Conservation (phyloP, 2,329 filamentous ascomycete genomes). For the Phialophora macrospora region DNA sequence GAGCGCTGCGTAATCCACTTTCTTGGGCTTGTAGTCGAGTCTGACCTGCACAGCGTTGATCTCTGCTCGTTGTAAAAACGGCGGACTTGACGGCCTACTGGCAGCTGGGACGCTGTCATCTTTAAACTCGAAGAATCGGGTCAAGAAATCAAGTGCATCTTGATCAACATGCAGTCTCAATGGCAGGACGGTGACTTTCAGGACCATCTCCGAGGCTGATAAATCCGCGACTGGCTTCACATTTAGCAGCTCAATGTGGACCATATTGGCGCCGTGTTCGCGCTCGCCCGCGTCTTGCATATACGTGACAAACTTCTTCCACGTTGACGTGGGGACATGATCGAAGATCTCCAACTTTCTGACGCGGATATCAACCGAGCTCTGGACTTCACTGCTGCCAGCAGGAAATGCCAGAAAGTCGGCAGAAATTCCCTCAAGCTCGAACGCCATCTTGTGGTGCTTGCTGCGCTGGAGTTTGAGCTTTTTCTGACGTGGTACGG, state of each 20-base stretch:
- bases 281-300: conserved; percentile 84
- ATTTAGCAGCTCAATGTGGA: conserved; percentile 84
- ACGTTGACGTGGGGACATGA: conserved; percentile 91
- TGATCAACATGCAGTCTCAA: conserved; percentile 94
- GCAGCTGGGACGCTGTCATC: conserved; percentile 66
- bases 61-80: conserved; percentile 89
- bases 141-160: conserved; percentile 95
- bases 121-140: conserved; percentile 97
- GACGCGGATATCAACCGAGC: conserved; percentile 82
- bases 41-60: conserved; percentile 81
- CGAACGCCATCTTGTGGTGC: conserved; percentile 93
- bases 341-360: conserved; percentile 89
- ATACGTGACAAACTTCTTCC: conserved; percentile 97
- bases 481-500: conserved; percentile 56
- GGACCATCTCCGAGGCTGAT: conserved; percentile 84
- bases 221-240: conserved; percentile 84
- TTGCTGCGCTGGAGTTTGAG: conserved; percentile 82
- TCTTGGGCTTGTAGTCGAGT: conserved; percentile 96
- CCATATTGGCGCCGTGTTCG: conserved; percentile 85
- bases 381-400: conserved; percentile 78
- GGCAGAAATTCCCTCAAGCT: conserved; percentile 80
- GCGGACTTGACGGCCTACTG: conserved; percentile 69
- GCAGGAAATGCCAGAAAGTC: conserved; percentile 83
- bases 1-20: conserved; percentile 92
- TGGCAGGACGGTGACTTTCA: conserved; percentile 78